Evolutionary conservation across 257 asterid genomes (phyloP), one percentile per base, ranked within the genome.

Genomic region (Paraleonurus japonicus): DNA sequence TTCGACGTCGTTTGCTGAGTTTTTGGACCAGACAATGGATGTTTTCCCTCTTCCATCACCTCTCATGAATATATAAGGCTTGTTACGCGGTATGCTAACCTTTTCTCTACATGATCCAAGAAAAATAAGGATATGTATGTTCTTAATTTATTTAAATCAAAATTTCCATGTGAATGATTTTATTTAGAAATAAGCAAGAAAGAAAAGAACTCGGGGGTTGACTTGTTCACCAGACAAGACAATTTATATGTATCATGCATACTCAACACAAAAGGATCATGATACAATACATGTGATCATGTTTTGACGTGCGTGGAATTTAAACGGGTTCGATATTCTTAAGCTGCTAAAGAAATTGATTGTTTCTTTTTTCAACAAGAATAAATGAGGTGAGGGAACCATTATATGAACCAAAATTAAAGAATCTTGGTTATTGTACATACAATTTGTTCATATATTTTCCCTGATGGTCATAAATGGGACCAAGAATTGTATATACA

Each of bases 11-110:
- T 82, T 71, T 41, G 62, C 22, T 4, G 96, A 89, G 74, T 78
- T 88, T 22, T 83, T 75, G 12, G 92, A 78, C 95, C 87, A 88
- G 1, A 74, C 82, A 17, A 92, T 86, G 4, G 76, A 57, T 26
- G 96, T 85, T 54, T 35, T 90, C 4, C 92, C 96, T 83, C 70
- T 80, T 12, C 98, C 96, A 24, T 75, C 76, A 23, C 98, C 96
- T 81, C 87, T 88, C 90, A 92, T 72, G 89, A 86, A 92, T 66
- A 92, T 83, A 17, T 80, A 82, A 0, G 98, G 87, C 67, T 92
- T 92, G 76, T 80, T 81, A 4, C 30, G 68, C 0, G 96, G 88
- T 72, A 92, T 75, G 17, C 50, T 76, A 7, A 92, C 90, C 79
- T 87, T 84, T 76, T 90, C 96, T 76, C 98, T 92, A 85, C 70